Evolutionary conservation across 2,329 filamentous ascomycete species (phyloP).

Genomic region (Dactylellina sp.): DNA sequence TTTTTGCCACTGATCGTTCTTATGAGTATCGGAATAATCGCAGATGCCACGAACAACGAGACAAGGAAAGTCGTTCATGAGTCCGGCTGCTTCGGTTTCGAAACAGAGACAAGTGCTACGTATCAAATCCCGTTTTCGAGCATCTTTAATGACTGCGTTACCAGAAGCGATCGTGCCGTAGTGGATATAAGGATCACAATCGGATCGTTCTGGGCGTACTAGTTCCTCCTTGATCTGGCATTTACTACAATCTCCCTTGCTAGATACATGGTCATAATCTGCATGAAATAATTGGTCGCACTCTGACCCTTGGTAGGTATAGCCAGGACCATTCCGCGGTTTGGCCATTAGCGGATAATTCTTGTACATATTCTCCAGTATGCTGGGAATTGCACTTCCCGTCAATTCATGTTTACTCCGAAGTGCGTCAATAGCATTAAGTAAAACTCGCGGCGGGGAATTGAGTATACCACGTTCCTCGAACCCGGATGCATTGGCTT

Average conservation of each 20-base stretch:
- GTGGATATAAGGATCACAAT: neutral
- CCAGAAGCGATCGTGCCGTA: slow-evolving; percentile 25
- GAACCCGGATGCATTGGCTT: slow-evolving; percentile 1
- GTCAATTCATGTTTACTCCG: no score
- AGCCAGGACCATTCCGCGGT: no score
- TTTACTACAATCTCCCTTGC: no score
- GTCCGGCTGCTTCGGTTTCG: slow-evolving; percentile 15
- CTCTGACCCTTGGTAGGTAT: no score
- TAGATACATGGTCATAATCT: no score
- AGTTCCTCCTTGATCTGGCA: no score
- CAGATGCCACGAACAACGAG: slow-evolving; percentile 26
- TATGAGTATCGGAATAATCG: slow-evolving; percentile 18
- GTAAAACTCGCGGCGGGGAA: neutral
- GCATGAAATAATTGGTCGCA: no score
- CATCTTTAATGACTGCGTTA: neutral
- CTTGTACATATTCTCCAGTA: no score
- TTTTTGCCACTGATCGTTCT: slow-evolving; percentile 3
- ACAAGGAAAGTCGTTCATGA: slow-evolving; percentile 9
- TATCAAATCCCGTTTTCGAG: slow-evolving; percentile 4
- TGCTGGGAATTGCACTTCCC: no score
- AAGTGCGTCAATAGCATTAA: neutral
- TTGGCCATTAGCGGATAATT: no score
- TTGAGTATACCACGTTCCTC: neutral
- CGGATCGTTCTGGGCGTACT: no score
- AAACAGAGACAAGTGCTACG: slow-evolving; percentile 8